These are phyloP conservation scores for Trametes hirsuta DNA, from an alignment of 1,284 basidiomycete genomes.

Conservation along the genomic window DNA sequence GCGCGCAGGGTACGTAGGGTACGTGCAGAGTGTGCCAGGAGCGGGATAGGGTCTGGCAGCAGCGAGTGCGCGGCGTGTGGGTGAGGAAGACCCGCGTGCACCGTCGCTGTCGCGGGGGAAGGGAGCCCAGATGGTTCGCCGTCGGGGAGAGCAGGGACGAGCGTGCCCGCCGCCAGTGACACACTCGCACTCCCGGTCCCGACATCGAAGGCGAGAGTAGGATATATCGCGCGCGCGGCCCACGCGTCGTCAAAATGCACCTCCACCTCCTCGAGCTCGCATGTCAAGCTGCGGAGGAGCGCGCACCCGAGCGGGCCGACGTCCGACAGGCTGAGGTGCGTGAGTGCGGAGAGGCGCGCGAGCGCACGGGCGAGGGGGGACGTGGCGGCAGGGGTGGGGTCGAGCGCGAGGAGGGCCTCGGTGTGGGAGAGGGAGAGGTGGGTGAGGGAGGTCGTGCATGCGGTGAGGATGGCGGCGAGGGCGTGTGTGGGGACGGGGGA, in stretches of 20 bases:
- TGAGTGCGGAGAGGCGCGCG: background rate
- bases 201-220: background rate
- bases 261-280: slow-evolving; percentile 7
- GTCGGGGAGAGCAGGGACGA: slow-evolving; percentile 7
- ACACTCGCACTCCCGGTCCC: too few relatives aligned
- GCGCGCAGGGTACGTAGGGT: slow-evolving; percentile 13
- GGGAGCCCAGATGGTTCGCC: slow-evolving; percentile 10
- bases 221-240: slow-evolving; percentile 1
- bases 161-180: background rate
- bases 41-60: slow-evolving; percentile 18
- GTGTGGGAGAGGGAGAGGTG: slow-evolving; percentile 14
- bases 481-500: background rate
- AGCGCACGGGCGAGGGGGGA: background rate
- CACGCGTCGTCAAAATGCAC: slow-evolving; percentile 18
- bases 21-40: slow-evolving; percentile 15
- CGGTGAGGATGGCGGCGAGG: slow-evolving; percentile 1
- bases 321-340: slow-evolving; percentile 5
- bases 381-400: background rate
- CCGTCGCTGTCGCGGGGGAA: background rate
- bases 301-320: slow-evolving; percentile 15
- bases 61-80: background rate
- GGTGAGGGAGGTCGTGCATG: slow-evolving; percentile 1
- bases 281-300: slow-evolving; percentile 1
- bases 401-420: slow-evolving; percentile 14
- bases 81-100: background rate